phyloP scores from a whole-genome alignment of 805 yeast species.

The Yarrowia sp. region DNA sequence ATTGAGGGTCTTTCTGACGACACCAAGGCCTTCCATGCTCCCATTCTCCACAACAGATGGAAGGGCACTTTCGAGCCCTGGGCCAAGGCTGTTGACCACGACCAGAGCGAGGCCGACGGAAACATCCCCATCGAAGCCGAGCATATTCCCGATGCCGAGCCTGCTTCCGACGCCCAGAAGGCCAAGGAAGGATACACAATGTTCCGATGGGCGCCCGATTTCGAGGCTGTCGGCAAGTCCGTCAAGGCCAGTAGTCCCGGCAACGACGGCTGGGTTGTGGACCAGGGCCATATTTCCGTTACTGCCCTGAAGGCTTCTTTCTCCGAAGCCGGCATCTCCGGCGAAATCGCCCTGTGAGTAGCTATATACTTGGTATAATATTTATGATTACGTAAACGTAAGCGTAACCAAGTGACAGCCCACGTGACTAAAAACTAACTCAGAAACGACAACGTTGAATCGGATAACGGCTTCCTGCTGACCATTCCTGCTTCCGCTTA shows the following conservation, averaged over 20 bases:
- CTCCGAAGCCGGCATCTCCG: constrained; percentile 53
- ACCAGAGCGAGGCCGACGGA: constrained; percentile 15
- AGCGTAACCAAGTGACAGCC: too few species aligned
- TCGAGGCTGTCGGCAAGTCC: constrained; percentile 59
- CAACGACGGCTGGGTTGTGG: constrained; percentile 69
- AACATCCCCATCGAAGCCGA: constrained; percentile 9
- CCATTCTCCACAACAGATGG: constrained; percentile 84
- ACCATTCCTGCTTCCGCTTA: constrained; percentile 28
- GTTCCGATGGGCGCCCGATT: constrained; percentile 84
- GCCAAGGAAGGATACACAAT: constrained; percentile 43
- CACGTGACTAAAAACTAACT: not conserved
- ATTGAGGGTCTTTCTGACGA: constrained; percentile 49
- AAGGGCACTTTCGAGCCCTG: constrained; percentile 52
- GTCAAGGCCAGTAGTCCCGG: constrained; percentile 47
- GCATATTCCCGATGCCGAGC: constrained; percentile 53
- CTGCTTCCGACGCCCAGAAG: constrained; percentile 8
- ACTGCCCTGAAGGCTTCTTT: constrained; percentile 74
- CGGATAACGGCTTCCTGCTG: not conserved
- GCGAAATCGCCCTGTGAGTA: constrained; percentile 55
- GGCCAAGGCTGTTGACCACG: constrained; percentile 30
- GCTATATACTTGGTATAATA: not conserved
- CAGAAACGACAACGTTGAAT: not conserved
- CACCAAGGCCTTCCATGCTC: constrained; percentile 69
- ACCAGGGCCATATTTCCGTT: constrained; percentile 60
- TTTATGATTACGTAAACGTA: not conserved